Percentiles rank a stretch among this genome's conserved stretches.
Conservation (phyloP, 192 early-diverging fungal genomes). For the Rhizophagus prolifer region DNA sequence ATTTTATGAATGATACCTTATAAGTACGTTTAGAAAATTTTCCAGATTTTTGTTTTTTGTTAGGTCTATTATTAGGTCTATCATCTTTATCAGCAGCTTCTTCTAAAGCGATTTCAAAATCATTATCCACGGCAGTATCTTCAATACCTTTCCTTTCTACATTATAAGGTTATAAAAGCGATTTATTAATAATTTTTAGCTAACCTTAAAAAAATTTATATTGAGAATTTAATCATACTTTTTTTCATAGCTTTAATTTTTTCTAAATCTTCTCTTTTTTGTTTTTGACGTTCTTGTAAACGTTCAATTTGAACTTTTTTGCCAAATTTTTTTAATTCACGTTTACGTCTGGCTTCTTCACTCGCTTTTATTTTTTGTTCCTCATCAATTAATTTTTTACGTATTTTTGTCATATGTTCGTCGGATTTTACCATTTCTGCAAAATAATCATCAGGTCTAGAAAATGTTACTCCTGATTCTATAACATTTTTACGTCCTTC, state of each 20-base stretch:
- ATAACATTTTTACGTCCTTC: constrained; percentile 61
- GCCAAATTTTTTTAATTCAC: constrained; percentile 94
- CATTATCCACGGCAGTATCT: constrained; percentile 53
- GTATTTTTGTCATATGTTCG: constrained; percentile 89
- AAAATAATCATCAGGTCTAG: constrained; percentile 92
- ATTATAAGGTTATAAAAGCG: neutral
- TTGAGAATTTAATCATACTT: constrained; percentile 43
- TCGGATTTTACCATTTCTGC: constrained; percentile 99
- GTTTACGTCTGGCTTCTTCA: constrained; percentile 82
- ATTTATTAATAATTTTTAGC: constrained; percentile 27
- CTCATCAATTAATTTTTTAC: constrained; percentile 85
- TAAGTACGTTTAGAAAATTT: constrained; percentile 1
- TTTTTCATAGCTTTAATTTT: constrained; percentile 89
- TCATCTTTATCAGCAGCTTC: constrained; percentile 33
- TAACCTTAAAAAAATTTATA: neutral
- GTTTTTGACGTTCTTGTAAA: constrained; percentile 79
- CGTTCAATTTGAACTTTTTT: constrained; percentile 97
- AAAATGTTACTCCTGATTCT: constrained; percentile 70
- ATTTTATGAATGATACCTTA: constrained; percentile 19
- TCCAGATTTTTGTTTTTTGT: constrained; percentile 5
- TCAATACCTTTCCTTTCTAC: constrained; percentile 57
- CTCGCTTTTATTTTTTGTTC: constrained; percentile 72
- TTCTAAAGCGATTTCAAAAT: constrained; percentile 74
- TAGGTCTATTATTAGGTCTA: neutral
- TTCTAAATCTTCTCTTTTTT: constrained; percentile 86